Evolutionary conservation across 2,329 filamentous ascomycete genomes (phyloP).

Genomic region (Conoideocrella luteorostrata): DNA sequence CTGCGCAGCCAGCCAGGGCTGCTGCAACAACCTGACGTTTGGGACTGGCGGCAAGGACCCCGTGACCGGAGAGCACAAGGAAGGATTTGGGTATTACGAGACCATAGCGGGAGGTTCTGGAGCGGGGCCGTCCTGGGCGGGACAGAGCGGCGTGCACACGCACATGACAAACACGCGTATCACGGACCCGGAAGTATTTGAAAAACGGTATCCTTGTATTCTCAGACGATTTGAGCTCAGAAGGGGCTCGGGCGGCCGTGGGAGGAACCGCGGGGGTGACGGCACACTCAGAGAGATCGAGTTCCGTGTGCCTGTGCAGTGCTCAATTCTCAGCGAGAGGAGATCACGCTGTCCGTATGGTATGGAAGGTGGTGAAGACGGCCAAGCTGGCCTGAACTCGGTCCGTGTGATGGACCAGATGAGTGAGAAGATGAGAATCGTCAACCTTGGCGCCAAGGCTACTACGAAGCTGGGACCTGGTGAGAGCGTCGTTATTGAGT

Average conservation of each 20-base stretch:
- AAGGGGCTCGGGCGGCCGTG: slow-evolving; percentile 46
- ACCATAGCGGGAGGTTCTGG: slow-evolving; percentile 75
- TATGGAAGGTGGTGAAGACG: slow-evolving; percentile 64
- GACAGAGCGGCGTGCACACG: slow-evolving; percentile 69
- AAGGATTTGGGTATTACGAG: slow-evolving; percentile 80
- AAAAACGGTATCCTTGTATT: slow-evolving; percentile 63
- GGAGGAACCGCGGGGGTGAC: slow-evolving; percentile 64
- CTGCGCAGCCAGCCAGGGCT: slow-evolving; percentile 72
- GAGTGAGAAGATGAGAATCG: slow-evolving; percentile 25
- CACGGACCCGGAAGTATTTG: slow-evolving; percentile 74
- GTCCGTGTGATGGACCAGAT: slow-evolving; percentile 13
- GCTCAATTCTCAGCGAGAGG: slow-evolving; percentile 71
- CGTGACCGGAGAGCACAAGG: slow-evolving; percentile 36
- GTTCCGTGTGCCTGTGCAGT: slow-evolving; percentile 70
- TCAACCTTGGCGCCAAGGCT: slow-evolving; percentile 55
- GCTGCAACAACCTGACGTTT: slow-evolving; percentile 81
- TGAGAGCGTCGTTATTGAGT: slow-evolving; percentile 54
- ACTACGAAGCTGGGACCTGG: slow-evolving; percentile 51
- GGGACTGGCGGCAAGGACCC: slow-evolving; percentile 67
- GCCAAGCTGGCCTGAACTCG: slow-evolving; percentile 57
- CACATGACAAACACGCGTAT: slow-evolving; percentile 87
- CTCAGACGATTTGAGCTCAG: slow-evolving; percentile 64
- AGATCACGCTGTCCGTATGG: slow-evolving; percentile 69
- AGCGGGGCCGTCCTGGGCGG: slow-evolving; percentile 66
- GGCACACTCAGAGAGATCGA: slow-evolving; percentile 76